Conservation (phyloP, 257 asterid genomes). For the Haberlea rhodopensis region DNA sequence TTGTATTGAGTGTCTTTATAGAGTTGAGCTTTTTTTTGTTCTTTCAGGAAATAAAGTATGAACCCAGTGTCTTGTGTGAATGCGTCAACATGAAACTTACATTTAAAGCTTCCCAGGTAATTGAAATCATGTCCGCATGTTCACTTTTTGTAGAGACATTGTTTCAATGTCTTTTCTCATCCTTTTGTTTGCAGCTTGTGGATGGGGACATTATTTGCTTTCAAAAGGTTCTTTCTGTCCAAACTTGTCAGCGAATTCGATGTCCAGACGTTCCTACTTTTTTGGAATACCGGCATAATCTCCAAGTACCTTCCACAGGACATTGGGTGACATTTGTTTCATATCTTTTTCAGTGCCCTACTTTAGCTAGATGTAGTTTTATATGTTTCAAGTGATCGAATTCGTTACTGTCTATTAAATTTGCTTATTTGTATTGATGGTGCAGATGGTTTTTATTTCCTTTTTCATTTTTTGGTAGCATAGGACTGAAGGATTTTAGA, state of each 20-base stretch:
- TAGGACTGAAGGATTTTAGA: constrained; percentile 2
- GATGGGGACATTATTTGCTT: constrained; percentile 58
- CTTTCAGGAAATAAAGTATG: constrained; percentile 50
- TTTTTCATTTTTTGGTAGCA: constrained; percentile 8
- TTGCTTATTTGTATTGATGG: constrained; percentile 12
- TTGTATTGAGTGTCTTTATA: constrained; percentile 11
- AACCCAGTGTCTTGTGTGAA: constrained; percentile 47
- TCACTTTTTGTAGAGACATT: constrained; percentile 7
- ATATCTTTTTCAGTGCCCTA: constrained; percentile 11
- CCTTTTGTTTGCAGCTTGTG: constrained; percentile 40
- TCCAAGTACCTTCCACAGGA: constrained; percentile 36
- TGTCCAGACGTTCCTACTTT: constrained; percentile 48
- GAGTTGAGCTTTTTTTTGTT: background rate
- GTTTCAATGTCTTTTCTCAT: constrained; percentile 19
- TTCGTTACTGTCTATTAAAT: constrained; percentile 14
- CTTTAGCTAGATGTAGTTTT: constrained; percentile 1
- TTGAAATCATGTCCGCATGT: constrained; percentile 14
- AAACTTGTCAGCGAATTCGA: constrained; percentile 33
- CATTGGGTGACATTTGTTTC: constrained; percentile 14
- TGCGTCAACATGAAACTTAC: constrained; percentile 39
- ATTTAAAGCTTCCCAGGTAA: constrained; percentile 45
- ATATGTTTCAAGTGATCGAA: constrained; percentile 6
- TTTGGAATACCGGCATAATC: constrained; percentile 49
- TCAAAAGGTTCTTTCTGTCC: constrained; percentile 40
- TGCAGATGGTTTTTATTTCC: background rate